Base-by-base conservation (phyloP, 768 basidiomycete genomes). In the Auricularia cornea region DNA sequence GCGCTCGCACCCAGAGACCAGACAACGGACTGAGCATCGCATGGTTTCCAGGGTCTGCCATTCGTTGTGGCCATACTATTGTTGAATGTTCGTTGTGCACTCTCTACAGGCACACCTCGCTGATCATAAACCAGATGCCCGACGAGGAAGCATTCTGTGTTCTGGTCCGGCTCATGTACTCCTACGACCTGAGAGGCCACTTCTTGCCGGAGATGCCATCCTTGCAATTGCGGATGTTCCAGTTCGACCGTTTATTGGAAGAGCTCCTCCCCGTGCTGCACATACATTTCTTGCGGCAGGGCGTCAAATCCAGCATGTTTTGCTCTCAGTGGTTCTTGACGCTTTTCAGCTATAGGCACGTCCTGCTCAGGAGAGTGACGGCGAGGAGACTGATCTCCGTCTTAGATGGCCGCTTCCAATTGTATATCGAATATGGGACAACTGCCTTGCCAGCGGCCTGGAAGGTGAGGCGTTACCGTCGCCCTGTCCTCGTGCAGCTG, bases 201-300 rank as follows among this genome's bases (percentile, higher is more conserved):
- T 99, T 94, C 76, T 80, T 98, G n/a, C 95, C 97, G 3, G 96
- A 99, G 70, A 99, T 99, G 97, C 97, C 97, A 1, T 96, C 94
- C 68, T 74, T 99, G 4, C 97, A 98, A 72, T 77, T 94, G 51
- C 92, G 96, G 26, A 82, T 99, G 20, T 83, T 78, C 71, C 68
- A 99, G 86, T 98, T 98, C 74, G 97, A 98, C 72, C 90, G 95
- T 31, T 76, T 98, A 59, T 77, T 97, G 52, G 97, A 99, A 72
- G 97, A 99, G 67, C 71, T 96, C 11, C 77, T 98, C 3, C 97
- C 97, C 3, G 90, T 95, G 3, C 78, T 98, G 5, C 94, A 98
- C 70, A 78, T 96, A 28, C 97, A 98, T 74, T 92, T 99, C 70
- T 75, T 96, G 32, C 85, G 95, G 32, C 91, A 97, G 74, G 96